Evolutionary conservation across 495 filamentous ascomycete genomes (phyloP).

Genomic region (Daldinia grandis): DNA sequence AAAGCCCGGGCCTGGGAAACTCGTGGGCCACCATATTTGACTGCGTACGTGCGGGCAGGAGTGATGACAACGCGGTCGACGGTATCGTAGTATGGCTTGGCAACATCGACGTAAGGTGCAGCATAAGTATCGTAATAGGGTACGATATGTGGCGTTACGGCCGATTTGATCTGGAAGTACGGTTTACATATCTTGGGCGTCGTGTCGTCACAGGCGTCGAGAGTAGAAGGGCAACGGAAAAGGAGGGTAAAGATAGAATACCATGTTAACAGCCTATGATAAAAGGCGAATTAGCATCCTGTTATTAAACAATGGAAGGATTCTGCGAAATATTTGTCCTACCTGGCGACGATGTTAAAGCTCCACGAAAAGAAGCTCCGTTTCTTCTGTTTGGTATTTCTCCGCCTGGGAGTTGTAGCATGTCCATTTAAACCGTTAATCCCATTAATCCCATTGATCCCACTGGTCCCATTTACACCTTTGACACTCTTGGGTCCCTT

Average conservation of each 20-base stretch:
- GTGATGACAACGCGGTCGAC: slow-evolving; percentile 72
- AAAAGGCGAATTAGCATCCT: slow-evolving; percentile 9
- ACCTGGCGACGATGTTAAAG: slow-evolving; percentile 70
- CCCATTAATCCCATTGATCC: slow-evolving; percentile 42
- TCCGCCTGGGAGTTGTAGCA: slow-evolving; percentile 36
- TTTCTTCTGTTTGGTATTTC: slow-evolving; percentile 42
- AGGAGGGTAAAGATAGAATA: slow-evolving; percentile 80
- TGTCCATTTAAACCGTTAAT: slow-evolving; percentile 49
- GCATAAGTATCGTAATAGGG: slow-evolving; percentile 90
- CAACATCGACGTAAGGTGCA: slow-evolving; percentile 80
- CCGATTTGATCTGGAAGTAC: slow-evolving; percentile 74
- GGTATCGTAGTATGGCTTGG: slow-evolving; percentile 74
- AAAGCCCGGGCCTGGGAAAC: slow-evolving; percentile 71
- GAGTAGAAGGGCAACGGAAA: slow-evolving; percentile 80
- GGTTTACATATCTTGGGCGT: slow-evolving; percentile 86
- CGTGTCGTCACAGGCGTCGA: slow-evolving; percentile 68
- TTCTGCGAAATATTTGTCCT: slow-evolving; percentile 16
- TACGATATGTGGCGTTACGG: slow-evolving; percentile 75
- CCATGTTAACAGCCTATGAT: slow-evolving; percentile 78
- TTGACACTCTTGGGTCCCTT: slow-evolving; percentile 47
- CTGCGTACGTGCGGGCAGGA: slow-evolving; percentile 70
- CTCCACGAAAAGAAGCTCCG: slow-evolving; percentile 57
- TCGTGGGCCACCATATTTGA: slow-evolving; percentile 80
- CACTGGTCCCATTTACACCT: slow-evolving; percentile 40
- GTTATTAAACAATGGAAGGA: not conserved